Conservation (phyloP, 805 yeast species). For the Clavispora asparagi region DNA sequence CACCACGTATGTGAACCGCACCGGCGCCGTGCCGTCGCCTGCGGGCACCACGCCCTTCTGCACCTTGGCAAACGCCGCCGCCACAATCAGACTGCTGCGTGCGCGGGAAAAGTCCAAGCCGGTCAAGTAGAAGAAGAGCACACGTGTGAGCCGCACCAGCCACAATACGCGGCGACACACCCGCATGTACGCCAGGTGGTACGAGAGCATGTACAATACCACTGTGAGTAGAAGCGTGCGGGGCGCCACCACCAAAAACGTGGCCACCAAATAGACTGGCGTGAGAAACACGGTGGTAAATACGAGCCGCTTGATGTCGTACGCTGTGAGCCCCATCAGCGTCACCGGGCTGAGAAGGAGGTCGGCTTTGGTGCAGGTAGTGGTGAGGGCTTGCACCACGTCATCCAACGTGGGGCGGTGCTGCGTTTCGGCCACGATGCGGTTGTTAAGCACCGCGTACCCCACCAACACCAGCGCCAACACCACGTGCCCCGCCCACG, state of each 20-base stretch:
- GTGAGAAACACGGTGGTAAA: slow-evolving; percentile 83
- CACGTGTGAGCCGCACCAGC: slow-evolving; percentile 70
- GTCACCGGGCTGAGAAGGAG: slow-evolving; percentile 77
- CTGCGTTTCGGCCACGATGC: slow-evolving; percentile 53
- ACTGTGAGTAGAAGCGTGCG: slow-evolving; percentile 53
- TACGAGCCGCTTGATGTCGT: slow-evolving; percentile 73
- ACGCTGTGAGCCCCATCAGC: slow-evolving; percentile 61
- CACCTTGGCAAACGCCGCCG: slow-evolving; percentile 52
- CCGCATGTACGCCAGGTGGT: slow-evolving; percentile 81
- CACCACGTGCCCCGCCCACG: slow-evolving; percentile 78
- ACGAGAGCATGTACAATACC: slow-evolving; percentile 65
- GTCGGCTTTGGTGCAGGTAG: slow-evolving; percentile 72
- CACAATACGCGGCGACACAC: slow-evolving; percentile 81
- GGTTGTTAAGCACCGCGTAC: slow-evolving; percentile 54
- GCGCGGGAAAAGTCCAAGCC: slow-evolving; percentile 70
- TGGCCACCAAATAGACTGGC: slow-evolving; percentile 71
- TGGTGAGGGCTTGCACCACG: slow-evolving; percentile 69
- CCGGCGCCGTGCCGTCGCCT: slow-evolving; percentile 34
- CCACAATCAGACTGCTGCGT: slow-evolving; percentile 43
- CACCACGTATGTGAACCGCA: slow-evolving; percentile 83
- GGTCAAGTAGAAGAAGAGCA: slow-evolving; percentile 73
- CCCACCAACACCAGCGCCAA: slow-evolving; percentile 57
- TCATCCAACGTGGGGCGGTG: slow-evolving; percentile 82
- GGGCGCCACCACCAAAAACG: slow-evolving; percentile 68
- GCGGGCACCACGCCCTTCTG: slow-evolving; percentile 22